phyloP scores from a whole-genome alignment of 805 yeast genomes.

The Candida michaelii region DNA sequence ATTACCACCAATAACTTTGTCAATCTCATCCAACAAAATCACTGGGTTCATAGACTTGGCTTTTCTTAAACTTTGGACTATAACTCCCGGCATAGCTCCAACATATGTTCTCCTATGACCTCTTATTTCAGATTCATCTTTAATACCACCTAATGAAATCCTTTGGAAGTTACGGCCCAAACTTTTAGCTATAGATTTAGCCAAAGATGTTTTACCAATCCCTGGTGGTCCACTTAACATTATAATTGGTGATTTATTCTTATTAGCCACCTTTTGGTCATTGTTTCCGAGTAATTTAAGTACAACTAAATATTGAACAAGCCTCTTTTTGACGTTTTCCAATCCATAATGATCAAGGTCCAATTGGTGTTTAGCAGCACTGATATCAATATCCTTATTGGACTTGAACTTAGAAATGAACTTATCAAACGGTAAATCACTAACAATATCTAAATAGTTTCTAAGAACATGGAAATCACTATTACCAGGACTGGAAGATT shows the following conservation, averaged over 20 bases:
- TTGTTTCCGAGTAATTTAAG: conserved; percentile 55
- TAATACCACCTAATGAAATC: conserved; percentile 81
- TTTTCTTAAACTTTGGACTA: conserved; percentile 73
- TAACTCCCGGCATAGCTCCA: conserved; percentile 87
- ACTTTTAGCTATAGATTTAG: conserved; percentile 75
- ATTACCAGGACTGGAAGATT: conserved; percentile 45
- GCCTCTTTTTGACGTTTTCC: conserved; percentile 56
- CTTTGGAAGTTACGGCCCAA: conserved; percentile 75
- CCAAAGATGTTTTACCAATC: conserved; percentile 86
- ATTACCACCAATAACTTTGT: conserved; percentile 64
- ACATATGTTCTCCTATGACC: conserved; percentile 92
- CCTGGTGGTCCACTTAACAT: conserved; percentile 92
- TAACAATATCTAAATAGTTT: conserved; percentile 62
- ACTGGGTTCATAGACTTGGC: conserved; percentile 81
- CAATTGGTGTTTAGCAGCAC: conserved; percentile 35
- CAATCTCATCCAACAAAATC: conserved; percentile 80
- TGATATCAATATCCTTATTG: conserved; percentile 51
- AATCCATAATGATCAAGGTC: conserved; percentile 46
- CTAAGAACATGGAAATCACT: conserved; percentile 65
- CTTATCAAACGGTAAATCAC: conserved; percentile 63
- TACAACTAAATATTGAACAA: conserved; percentile 78
- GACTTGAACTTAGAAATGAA: conserved; percentile 29
- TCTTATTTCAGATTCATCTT: conserved; percentile 85
- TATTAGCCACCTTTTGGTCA: conserved; percentile 27
- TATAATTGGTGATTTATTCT: conserved; percentile 67